Conservation (phyloP, 2,329 filamentous ascomycete species). For the Lachnellula cervina region DNA sequence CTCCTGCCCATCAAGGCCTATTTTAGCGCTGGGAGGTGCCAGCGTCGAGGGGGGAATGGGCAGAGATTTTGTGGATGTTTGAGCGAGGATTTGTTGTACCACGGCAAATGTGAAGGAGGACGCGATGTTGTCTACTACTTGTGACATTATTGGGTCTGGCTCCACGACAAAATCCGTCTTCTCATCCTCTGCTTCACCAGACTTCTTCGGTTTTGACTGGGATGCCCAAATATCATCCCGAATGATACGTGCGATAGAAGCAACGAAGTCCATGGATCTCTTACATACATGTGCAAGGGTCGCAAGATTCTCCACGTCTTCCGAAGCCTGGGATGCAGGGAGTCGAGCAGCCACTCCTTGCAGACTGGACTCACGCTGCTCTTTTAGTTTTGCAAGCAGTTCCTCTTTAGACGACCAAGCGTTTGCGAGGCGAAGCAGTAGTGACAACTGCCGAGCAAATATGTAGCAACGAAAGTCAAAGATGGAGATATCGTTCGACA, state of each 20-base stretch:
- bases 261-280: conserved; percentile 78
- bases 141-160: conserved; percentile 37
- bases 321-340: conserved; percentile 42
- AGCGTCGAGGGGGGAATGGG: conserved; percentile 60
- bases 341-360: conserved; percentile 52
- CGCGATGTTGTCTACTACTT: conserved; percentile 68
- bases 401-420: conserved; percentile 59
- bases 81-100: conserved; percentile 69
- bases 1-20: conserved; percentile 43
- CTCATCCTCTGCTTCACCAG: conserved; percentile 28
- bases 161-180: conserved; percentile 27
- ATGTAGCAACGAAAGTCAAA: conserved; percentile 96
- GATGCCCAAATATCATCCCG: conserved; percentile 70
- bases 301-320: conserved; percentile 67
- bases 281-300: conserved; percentile 84
- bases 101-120: conserved; percentile 74
- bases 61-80: conserved; percentile 65
- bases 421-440: conserved; percentile 81
- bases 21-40: conserved; percentile 28
- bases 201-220: conserved; percentile 31
- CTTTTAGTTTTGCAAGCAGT: conserved; percentile 55
- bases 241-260: conserved; percentile 72
- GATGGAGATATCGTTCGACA: conserved; percentile 90
- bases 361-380: conserved; percentile 55
- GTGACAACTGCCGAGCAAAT: conserved; percentile 79